Evolutionary conservation across 2,329 filamentous ascomycete genomes (phyloP).

Genomic region (Nigrospora osmanthi): DNA sequence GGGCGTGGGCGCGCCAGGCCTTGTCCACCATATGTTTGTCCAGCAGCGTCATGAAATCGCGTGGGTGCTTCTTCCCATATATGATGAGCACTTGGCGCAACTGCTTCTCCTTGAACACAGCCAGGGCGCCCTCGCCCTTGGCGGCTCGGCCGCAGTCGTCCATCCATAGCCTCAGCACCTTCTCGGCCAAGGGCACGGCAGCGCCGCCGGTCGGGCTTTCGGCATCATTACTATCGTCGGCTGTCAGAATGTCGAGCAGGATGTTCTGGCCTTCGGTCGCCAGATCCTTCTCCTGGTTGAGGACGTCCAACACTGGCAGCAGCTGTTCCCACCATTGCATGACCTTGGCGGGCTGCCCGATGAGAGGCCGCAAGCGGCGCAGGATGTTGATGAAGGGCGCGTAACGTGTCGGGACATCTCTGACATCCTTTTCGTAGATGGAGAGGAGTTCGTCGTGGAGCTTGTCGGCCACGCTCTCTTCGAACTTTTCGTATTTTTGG

Average conservation of each 20-base stretch:
- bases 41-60: slow-evolving; percentile 60
- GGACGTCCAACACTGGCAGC: slow-evolving; percentile 44
- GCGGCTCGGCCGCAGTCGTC: slow-evolving; percentile 29
- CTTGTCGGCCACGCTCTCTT: slow-evolving; percentile 61
- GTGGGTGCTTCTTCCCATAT: slow-evolving; percentile 63
- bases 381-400: slow-evolving; percentile 64
- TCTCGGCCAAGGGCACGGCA: slow-evolving; percentile 31
- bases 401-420: slow-evolving; percentile 45
- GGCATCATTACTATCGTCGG: slow-evolving; percentile 50
- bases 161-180: slow-evolving; percentile 50
- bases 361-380: slow-evolving; percentile 52
- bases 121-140: slow-evolving; percentile 25
- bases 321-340: slow-evolving; percentile 66
- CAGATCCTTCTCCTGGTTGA: slow-evolving; percentile 54
- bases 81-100: slow-evolving; percentile 43
- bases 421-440: slow-evolving; percentile 59
- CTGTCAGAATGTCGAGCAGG: slow-evolving; percentile 55
- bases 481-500: slow-evolving; percentile 55
- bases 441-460: slow-evolving; percentile 65
- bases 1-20: slow-evolving; percentile 53
- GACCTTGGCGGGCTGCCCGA: slow-evolving; percentile 55
- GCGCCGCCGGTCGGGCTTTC: slow-evolving; percentile 30
- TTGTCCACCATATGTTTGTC: slow-evolving; percentile 59
- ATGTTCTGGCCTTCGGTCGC: slow-evolving; percentile 58
- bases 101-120: slow-evolving; percentile 40